Percentiles rank a stretch among this genome's conserved stretches.
Conservation (phyloP, 2,329 filamentous ascomycete species). For the Geosmithia morbida region DNA sequence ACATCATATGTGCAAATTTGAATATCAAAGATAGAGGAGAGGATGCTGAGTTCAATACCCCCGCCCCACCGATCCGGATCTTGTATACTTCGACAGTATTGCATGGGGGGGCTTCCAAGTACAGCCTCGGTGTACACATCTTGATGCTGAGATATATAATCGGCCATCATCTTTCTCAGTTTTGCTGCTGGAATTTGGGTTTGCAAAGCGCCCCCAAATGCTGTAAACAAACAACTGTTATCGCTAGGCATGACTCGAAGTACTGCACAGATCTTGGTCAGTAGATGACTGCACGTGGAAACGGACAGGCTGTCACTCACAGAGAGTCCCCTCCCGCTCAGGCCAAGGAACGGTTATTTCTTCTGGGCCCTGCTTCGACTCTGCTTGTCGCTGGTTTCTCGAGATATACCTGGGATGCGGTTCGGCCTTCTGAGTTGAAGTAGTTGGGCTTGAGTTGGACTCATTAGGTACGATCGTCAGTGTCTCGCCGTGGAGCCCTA, state of each 20-base stretch:
- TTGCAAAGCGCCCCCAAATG: conserved; percentile 69
- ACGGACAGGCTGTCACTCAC: conserved; percentile 16
- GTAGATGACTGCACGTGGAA: not conserved
- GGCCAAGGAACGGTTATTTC: conserved; percentile 31
- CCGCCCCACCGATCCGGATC: conserved; percentile 79
- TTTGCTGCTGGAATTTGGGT: conserved; percentile 31
- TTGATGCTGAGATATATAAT: conserved; percentile 60
- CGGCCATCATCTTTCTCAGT: conserved; percentile 63
- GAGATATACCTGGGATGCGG: not conserved
- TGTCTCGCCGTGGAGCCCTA: conserved; percentile 33
- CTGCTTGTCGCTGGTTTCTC: not conserved
- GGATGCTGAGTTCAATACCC: conserved; percentile 74
- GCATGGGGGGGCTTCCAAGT: conserved; percentile 55
- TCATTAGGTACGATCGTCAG: conserved; percentile 33
- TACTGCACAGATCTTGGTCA: conserved; percentile 26
- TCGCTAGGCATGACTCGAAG: conserved; percentile 94
- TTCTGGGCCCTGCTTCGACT: conserved; percentile 8
- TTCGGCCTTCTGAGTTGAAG: not conserved
- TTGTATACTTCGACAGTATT: conserved; percentile 74
- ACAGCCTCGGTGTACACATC: conserved; percentile 63
- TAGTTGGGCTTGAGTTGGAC: conserved; percentile 4
- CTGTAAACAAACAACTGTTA: conserved; percentile 88
- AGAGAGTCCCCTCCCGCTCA: conserved; percentile 32
- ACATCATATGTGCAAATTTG: conserved; percentile 82
- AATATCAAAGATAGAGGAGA: conserved; percentile 72